Percentiles rank a stretch among this genome's conserved stretches.
phyloP scores from a whole-genome alignment of 148 eudicot genomes.

The Rhododendron williamsianum region DNA sequence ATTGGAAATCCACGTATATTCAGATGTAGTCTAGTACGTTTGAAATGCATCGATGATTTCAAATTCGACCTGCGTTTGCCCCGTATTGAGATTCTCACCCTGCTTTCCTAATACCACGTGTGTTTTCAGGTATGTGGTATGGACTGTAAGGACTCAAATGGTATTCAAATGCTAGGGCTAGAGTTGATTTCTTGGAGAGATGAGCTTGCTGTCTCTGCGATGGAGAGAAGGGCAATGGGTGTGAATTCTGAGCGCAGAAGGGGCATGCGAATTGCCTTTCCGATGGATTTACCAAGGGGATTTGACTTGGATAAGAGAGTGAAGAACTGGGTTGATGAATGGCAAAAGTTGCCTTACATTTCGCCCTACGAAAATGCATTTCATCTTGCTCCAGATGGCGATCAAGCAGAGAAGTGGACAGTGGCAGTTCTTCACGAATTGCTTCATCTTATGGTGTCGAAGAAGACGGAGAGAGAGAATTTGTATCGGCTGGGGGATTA shows the following conservation, averaged over 20 bases:
- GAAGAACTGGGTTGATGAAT: constrained; percentile 54
- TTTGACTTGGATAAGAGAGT: constrained; percentile 76
- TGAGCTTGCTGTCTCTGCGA: constrained; percentile 42
- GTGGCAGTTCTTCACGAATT: constrained; percentile 72
- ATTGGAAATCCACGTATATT: background rate
- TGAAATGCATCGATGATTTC: constrained; percentile 24
- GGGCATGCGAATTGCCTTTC: constrained; percentile 31
- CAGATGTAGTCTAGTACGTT: background rate
- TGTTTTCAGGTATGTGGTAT: constrained; percentile 48
- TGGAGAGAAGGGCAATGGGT: constrained; percentile 29
- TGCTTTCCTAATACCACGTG: constrained; percentile 49
- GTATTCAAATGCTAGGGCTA: constrained; percentile 32
- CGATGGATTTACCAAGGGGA: constrained; percentile 53
- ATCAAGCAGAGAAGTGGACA: constrained; percentile 68
- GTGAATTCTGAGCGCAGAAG: constrained; percentile 19
- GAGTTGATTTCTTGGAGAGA: constrained; percentile 60
- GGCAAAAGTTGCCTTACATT: constrained; percentile 80
- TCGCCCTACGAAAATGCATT: constrained; percentile 76
- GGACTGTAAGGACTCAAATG: constrained; percentile 18
- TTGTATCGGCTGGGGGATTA: constrained; percentile 53
- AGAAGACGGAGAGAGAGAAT: constrained; percentile 58
- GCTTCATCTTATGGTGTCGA: constrained; percentile 53
- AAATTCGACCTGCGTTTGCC: constrained; percentile 63
- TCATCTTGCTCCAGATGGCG: constrained; percentile 51
- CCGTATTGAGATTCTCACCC: constrained; percentile 33